Evolutionary conservation across 192 early-diverging fungal species (phyloP).

Genomic region (Haplosporangium gracile): DNA sequence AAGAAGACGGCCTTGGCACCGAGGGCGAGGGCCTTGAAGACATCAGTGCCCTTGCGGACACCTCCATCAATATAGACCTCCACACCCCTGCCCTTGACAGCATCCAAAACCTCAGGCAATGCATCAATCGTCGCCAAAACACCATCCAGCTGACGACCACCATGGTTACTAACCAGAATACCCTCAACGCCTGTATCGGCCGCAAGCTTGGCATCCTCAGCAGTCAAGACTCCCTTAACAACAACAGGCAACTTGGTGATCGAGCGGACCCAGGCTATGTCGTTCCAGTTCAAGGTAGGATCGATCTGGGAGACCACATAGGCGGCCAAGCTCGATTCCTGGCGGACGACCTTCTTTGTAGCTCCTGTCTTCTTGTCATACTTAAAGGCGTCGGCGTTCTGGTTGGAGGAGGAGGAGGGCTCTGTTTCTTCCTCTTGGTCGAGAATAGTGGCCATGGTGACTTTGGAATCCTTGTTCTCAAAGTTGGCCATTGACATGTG

Average conservation of each 20-base stretch:
- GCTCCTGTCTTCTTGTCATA: constrained; percentile 28
- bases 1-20: constrained; percentile 94
- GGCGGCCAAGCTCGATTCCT: constrained; percentile 51
- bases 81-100: constrained; percentile 71
- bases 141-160: constrained; percentile 95
- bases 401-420: background rate
- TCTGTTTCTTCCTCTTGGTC: constrained; percentile 7
- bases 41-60: constrained; percentile 90
- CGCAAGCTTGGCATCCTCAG: constrained; percentile 91
- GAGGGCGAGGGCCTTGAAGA: constrained; percentile 96
- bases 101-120: constrained; percentile 88
- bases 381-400: constrained; percentile 15
- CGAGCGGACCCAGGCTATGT: constrained; percentile 88
- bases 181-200: constrained; percentile 83
- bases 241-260: constrained; percentile 90
- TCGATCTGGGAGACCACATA: constrained; percentile 86
- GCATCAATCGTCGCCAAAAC: constrained; percentile 80
- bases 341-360: constrained; percentile 17
- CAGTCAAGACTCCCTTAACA: constrained; percentile 93
- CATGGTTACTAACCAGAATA: constrained; percentile 96
- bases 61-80: constrained; percentile 98
- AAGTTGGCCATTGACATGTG: constrained; percentile 80
- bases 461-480: constrained; percentile 52
- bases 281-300: constrained; percentile 86
- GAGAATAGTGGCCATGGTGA: constrained; percentile 56